phyloP scores from a whole-genome alignment of 345 rosid species.

The Aegle marmelos region DNA sequence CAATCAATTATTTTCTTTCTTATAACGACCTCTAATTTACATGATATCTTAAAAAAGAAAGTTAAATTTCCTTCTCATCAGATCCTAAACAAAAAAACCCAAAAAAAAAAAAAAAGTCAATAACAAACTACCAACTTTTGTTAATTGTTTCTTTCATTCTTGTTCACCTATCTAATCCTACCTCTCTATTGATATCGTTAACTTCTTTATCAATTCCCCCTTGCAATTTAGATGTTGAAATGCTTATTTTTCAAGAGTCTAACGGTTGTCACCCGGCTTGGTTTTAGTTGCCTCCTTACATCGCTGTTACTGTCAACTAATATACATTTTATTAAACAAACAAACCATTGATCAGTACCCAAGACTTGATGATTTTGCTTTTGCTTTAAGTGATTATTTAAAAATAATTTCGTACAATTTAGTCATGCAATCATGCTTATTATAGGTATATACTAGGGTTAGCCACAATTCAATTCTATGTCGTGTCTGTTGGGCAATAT shows the following conservation, averaged over 20 bases:
- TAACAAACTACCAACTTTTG: conserved; percentile 51
- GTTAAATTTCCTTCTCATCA: not conserved
- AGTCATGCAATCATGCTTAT: not conserved
- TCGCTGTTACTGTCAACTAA: not conserved
- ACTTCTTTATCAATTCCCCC: not conserved
- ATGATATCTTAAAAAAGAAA: not conserved
- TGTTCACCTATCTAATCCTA: conserved; percentile 45
- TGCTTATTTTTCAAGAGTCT: conserved; percentile 31
- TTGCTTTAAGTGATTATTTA: not conserved
- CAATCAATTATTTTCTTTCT: not conserved
- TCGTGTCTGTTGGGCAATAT: not conserved
- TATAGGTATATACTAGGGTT: not conserved
- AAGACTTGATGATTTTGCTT: conserved; percentile 6
- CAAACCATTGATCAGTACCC: not conserved
- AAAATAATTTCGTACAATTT: not conserved
- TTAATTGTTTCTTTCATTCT: conserved; percentile 23
- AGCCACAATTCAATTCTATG: not conserved
- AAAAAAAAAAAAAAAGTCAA: conserved; percentile 30
- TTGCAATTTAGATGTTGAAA: not conserved
- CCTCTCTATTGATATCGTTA: not conserved
- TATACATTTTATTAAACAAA: not conserved
- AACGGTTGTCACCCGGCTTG: not conserved
- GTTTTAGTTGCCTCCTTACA: not conserved
- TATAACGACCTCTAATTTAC: not conserved
- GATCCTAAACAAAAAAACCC: conserved; percentile 13